Conservation (phyloP, 1,284 basidiomycete genomes). For the Pholiota adiposa region DNA sequence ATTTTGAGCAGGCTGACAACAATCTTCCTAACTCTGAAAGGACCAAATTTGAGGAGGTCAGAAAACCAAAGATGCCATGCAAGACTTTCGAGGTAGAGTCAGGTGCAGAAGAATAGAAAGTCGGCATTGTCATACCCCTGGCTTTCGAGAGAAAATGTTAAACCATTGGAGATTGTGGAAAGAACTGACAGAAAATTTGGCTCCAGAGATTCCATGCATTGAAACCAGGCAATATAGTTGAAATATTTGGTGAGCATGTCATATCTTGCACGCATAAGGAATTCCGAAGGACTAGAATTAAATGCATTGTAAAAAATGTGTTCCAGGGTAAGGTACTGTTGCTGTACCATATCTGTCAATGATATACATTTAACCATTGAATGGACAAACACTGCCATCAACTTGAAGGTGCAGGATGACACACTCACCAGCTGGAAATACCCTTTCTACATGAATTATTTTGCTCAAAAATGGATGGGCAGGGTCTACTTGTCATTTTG, state of each 20-base stretch:
- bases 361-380: not conserved
- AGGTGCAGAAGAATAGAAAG: slow-evolving; percentile 1
- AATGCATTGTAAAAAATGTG: not conserved
- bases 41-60: not conserved
- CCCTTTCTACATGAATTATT: not conserved
- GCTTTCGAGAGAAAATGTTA: not conserved
- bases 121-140: not conserved
- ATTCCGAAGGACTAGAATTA: not conserved
- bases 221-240: slow-evolving; percentile 1
- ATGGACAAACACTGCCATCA: not conserved
- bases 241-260: not conserved
- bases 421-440: not conserved
- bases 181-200: not conserved
- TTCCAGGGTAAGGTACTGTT: not conserved
- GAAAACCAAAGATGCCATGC: not conserved
- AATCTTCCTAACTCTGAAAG: not conserved
- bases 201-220: not conserved
- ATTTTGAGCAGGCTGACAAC: not conserved
- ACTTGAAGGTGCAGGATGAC: not conserved
- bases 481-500: not conserved
- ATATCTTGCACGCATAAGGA: not conserved
- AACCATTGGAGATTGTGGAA: not conserved
- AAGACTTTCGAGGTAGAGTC: not conserved
- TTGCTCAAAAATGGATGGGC: not conserved
- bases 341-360: not conserved